Percentiles rank a stretch among this genome's conserved stretches.
These are phyloP conservation scores for Raddia distichophylla DNA, from an alignment of 176 grass and related monocot genomes.

Conservation along the genomic window DNA sequence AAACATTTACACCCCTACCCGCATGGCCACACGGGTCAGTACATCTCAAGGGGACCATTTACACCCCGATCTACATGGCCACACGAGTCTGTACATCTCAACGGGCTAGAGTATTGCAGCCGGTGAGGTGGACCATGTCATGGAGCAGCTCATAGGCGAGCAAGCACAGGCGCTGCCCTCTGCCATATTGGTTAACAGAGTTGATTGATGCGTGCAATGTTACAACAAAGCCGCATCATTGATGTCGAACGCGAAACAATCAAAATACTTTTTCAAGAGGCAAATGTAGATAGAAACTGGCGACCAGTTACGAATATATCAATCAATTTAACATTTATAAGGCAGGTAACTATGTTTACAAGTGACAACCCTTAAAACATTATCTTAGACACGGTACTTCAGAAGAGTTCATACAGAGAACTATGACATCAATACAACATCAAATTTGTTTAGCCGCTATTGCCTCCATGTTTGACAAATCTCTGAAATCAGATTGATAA, in stretches of 20 bases:
- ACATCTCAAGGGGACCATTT: no score
- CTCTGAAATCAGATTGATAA: background rate
- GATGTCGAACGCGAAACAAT: background rate
- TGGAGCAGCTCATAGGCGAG: no score
- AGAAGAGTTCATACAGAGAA: background rate
- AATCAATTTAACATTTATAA: background rate
- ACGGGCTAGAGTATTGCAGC: no score
- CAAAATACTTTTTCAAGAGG: background rate
- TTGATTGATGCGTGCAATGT: no score
- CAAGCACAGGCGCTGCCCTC: no score
- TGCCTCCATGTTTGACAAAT: slow-evolving; percentile 32
- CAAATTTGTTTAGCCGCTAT: slow-evolving; percentile 13
- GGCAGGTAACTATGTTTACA: slow-evolving; percentile 29
- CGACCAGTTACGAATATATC: background rate
- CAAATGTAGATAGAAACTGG: background rate
- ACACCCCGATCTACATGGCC: no score
- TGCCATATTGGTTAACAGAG: no score
- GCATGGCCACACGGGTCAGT: no score
- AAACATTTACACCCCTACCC: no score
- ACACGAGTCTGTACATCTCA: no score
- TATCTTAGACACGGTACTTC: slow-evolving; percentile 3
- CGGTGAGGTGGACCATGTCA: no score
- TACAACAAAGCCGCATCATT: no score
- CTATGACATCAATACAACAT: slow-evolving; percentile 28
- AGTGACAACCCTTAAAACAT: slow-evolving; percentile 25